Evolutionary conservation across 2,329 filamentous ascomycete genomes (phyloP).

Genomic region (Ramichloridium luteum): DNA sequence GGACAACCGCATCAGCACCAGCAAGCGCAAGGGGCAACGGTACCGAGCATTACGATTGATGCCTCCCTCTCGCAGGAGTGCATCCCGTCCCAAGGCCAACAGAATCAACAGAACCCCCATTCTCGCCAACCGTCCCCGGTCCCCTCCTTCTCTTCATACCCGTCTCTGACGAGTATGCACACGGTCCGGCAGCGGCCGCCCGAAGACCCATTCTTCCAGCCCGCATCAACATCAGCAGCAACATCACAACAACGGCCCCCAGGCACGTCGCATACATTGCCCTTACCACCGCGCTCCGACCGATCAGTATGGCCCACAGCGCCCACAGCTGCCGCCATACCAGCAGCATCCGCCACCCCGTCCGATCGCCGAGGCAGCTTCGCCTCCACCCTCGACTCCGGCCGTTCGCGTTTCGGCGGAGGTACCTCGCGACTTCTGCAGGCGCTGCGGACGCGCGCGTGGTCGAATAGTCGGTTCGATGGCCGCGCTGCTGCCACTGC

Average conservation of each 20-base stretch:
- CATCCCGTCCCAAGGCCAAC: no score
- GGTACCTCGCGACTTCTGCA: no score
- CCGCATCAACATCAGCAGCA: slow-evolving; percentile 4
- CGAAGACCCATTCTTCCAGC: slow-evolving; percentile 20
- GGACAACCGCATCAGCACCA: slow-evolving; percentile 4
- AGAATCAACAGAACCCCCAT: no score
- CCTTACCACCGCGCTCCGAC: slow-evolving; percentile 2
- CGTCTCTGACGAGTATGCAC: slow-evolving; percentile 13
- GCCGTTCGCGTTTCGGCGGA: background rate
- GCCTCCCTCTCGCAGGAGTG: slow-evolving; percentile 18
- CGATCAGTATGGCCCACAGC: slow-evolving; percentile 7
- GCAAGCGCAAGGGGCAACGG: slow-evolving; percentile 4
- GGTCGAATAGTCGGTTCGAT: no score
- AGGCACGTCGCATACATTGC: background rate
- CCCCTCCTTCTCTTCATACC: slow-evolving; percentile 17
- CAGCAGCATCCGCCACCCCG: slow-evolving; percentile 7
- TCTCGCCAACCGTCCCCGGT: no score
- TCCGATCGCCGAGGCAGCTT: slow-evolving; percentile 5
- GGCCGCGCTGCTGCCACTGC: no score
- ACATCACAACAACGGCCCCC: slow-evolving; percentile 4
- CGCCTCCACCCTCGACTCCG: background rate
- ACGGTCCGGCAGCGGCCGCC: slow-evolving; percentile 14
- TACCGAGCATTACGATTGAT: slow-evolving; percentile 7
- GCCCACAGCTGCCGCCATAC: slow-evolving; percentile 10
- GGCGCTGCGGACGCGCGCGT: no score